Evolutionary conservation across 371 early-diverging fungal species (phyloP), one percentile per base, ranked within the genome.

Genomic region (Thermomucor indicae-seudaticae): DNA sequence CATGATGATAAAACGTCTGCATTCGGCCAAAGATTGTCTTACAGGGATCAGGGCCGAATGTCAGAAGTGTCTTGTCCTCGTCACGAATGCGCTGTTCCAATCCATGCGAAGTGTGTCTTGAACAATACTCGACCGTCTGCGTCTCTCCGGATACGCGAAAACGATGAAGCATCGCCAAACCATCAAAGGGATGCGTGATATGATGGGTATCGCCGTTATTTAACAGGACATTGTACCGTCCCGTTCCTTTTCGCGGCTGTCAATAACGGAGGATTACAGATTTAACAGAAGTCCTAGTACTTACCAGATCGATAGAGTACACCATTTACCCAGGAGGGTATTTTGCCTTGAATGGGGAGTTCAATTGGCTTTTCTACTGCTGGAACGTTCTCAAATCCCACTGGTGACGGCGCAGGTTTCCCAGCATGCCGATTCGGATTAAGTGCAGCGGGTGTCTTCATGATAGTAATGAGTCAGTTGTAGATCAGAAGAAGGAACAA

Each of bases 161-260:
- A 0, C 78, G 67, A 49, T 79, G 78, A 4, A 79, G 49, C 65
- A 80, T 80, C 11, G 80, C 75, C 31, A 83, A 65, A 0, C 83
- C 83, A 44, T 84, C 84, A 56, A 84, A 84, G 22, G 81, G 80
- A 51, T 84, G 84, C 24, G 70, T 67, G 28, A 83, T 74, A 34
- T 77, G 73, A 41, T 70, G 57, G 1, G 79, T 72, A 40, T 78
- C 75, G 19, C 81, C 80, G 39, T 70, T 64, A 23, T 66, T 62
- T 20, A 70, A 40, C 20, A 65, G 41, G 5, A 76, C 47, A 46
- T 72, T 70, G 32, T 70, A 76, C 24, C 58, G 48, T n/a, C 77
- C 77, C 4, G 72, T 56, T 2, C 77, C 76, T 76, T 24, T 23
- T 43, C 12, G 12, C 11, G n/a, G 10, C 12, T 3, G 24, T 23